A percentile compares a stretch with the other conserved stretches of the same genome.
phyloP scores from a whole-genome alignment of 148 eudicot species.

The Oxyria digyna region DNA sequence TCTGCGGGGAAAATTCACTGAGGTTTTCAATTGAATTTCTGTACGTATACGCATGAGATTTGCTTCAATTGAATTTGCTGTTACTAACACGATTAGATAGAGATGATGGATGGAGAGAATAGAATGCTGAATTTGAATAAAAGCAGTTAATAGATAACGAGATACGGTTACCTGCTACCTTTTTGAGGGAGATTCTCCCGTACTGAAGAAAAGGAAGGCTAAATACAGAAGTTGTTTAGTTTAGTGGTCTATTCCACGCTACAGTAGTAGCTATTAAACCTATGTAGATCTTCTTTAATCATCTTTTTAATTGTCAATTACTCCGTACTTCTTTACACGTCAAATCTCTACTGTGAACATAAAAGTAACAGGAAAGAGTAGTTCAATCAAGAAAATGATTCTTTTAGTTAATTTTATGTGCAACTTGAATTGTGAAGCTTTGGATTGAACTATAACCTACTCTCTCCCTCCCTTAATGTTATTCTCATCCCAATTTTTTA shows the following conservation, averaged over 20 bases:
- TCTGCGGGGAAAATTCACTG: neutral
- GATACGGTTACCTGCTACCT: neutral
- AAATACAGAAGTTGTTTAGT: neutral
- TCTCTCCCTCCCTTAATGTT: too few species aligned
- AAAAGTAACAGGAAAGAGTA: neutral
- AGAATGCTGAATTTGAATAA: neutral
- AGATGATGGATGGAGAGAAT: neutral
- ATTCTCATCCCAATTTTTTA: too few species aligned
- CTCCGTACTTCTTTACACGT: slow-evolving; percentile 7
- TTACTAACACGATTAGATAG: too few species aligned
- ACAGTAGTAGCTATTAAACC: neutral
- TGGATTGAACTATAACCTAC: neutral
- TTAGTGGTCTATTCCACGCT: neutral
- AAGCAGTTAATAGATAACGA: neutral
- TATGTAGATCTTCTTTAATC: neutral
- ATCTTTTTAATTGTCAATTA: neutral
- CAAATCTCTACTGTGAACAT: neutral
- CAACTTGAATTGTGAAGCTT: neutral
- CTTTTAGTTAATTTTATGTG: neutral
- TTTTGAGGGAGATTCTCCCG: slow-evolving; percentile 1
- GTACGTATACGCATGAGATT: neutral
- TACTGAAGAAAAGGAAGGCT: neutral
- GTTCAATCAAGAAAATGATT: neutral
- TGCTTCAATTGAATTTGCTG: neutral
- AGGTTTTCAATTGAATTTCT: neutral